Conservation (phyloP, 345 rosid genomes). For the Atalantia buxifolia region DNA sequence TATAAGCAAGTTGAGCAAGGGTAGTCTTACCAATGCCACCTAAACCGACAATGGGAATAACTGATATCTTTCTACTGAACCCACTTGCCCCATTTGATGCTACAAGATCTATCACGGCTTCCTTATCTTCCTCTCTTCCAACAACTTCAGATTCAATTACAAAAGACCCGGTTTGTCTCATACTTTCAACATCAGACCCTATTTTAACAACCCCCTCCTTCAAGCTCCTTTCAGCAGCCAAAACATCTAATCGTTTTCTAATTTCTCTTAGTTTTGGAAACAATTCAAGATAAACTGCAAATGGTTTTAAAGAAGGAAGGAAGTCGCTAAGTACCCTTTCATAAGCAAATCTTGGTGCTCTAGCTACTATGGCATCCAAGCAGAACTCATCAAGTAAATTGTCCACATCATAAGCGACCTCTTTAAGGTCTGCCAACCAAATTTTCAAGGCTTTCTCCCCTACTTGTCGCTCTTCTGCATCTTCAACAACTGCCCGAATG, state of each 20-base stretch:
- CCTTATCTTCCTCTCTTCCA: conserved; percentile 16
- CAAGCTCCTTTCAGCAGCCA: conserved; percentile 6
- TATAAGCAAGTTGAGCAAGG: conserved; percentile 17
- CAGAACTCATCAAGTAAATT: background rate
- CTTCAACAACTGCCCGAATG: conserved; percentile 17
- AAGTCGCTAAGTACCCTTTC: background rate
- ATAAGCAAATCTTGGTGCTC: rapidly evolving
- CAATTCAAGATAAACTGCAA: background rate
- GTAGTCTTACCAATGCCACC: conserved; percentile 28
- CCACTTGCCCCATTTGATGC: background rate
- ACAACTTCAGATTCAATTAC: conserved; percentile 12
- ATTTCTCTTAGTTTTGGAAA: background rate
- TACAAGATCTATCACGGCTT: background rate
- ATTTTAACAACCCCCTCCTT: background rate
- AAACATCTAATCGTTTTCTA: background rate
- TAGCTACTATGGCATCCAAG: background rate
- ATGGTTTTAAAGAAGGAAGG: conserved; percentile 1
- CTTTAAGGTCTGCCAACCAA: conserved; percentile 16
- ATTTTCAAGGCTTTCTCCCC: conserved; percentile 3
- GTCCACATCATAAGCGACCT: conserved; percentile 5
- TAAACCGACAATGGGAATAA: conserved; percentile 19
- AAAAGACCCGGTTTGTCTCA: conserved; percentile 8
- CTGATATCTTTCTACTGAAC: background rate
- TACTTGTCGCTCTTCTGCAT: conserved; percentile 15
- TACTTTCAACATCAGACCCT: background rate